Evolutionary conservation across 2,329 filamentous ascomycete species (phyloP).

Genomic region (Myriosclerotinia duriaeana): DNA sequence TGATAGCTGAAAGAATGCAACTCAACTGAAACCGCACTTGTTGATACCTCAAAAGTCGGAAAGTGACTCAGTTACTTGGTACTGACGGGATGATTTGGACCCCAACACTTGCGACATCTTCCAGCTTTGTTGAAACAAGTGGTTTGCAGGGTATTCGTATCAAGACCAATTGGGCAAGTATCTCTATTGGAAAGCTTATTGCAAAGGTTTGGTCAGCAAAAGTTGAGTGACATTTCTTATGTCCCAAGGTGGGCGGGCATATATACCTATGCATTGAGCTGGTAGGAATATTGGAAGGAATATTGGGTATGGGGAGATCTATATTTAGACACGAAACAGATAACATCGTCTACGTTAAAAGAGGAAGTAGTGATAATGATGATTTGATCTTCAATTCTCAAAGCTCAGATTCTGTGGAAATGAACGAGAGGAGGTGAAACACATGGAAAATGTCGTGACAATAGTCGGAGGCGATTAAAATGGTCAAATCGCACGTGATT

Average conservation of each 20-base stretch:
- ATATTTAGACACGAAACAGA: slow-evolving; percentile 7
- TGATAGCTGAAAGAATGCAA: not conserved
- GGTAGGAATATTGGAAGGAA: slow-evolving; percentile 15
- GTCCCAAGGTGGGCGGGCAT: not conserved
- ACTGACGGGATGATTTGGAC: not conserved
- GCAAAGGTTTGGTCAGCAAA: not conserved
- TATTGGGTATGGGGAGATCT: not conserved
- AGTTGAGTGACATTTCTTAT: not conserved
- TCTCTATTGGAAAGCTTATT: not conserved
- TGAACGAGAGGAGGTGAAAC: not conserved
- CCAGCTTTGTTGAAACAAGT: not conserved
- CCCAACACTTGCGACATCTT: not conserved
- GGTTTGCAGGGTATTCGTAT: too few species aligned
- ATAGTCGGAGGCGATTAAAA: not conserved
- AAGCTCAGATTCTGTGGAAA: not conserved
- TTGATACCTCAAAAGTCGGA: too few species aligned
- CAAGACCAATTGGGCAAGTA: not conserved
- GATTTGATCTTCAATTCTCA: not conserved
- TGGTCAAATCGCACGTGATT: not conserved
- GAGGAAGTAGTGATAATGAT: not conserved
- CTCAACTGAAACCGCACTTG: not conserved
- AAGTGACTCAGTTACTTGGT: not conserved
- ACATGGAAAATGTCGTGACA: not conserved
- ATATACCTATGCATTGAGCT: slow-evolving; percentile 1
- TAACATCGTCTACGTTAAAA: not conserved